Base-by-base conservation (phyloP, 192 early-diverging fungal species). In the Coemansia sp. region DNA sequence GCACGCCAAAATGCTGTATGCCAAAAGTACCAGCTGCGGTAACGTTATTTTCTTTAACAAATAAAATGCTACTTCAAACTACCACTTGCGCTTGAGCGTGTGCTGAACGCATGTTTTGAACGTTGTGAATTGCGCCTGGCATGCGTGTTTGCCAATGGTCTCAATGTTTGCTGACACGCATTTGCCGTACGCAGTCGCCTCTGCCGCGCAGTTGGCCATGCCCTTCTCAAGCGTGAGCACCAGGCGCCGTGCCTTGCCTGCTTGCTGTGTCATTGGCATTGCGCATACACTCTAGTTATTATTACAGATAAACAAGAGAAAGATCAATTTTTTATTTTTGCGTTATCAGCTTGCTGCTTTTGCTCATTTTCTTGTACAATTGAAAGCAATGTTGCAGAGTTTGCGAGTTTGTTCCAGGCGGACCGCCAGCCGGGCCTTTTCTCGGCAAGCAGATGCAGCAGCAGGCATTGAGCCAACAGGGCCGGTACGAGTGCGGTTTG, bases 401-500 rank as follows among this genome's bases (percentile, higher is more conserved):
- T 17, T 19, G 15, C 47, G 47, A n/a, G 49, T 51, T 19, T 23
- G 8, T 51, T 23, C 8, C 49, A 15, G n/a, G n/a, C 49, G 5
- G 21, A 51, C n/a, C 19, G 49, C 21, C 19, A 43, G 41, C 49
- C 15, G 49, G n/a, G 49, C 4, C 5, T 51, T 43, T 11, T 11
- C 41, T 11, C 41, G 14, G 41, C 41, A n/a, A n/a, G 41, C 41
- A 43, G 47, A 12, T n/a, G 14, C n/a, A 14, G 47, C 47, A 19
- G n/a, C 47, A 38, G 29, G 15, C 19, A 48, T 35, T 11, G 70
- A 75, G 66, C 70, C 75, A n/a, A 65, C 76, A 1, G 77, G 62
- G 5, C 76, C 84, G 7, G 88, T 85, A 19, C 81, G 93, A 23
- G 93, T 94, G 17, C 86, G 95, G 19, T 98, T 98, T 69, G 95